Evolutionary conservation across 1,284 basidiomycete species (phyloP), one percentile per base, ranked within the genome.

Genomic region (Golubevia sp.): DNA sequence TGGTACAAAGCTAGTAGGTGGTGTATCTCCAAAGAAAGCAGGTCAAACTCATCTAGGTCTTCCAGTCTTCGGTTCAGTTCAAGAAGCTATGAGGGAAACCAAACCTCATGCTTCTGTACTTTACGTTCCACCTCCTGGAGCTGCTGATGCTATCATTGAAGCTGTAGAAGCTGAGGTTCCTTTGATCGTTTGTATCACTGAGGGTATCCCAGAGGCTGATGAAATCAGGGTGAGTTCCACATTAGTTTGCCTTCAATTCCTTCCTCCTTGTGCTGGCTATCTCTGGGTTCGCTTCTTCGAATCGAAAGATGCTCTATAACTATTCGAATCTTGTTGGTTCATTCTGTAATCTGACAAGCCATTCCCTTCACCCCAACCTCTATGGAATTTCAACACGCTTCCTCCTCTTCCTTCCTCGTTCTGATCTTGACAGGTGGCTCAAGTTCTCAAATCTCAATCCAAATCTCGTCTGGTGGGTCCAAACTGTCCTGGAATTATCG

Each of bases 401-500:
- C 30, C 30, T 34, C 11, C 30, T 34, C 20, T 52, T 13, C 56
- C 48, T 56, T 58, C 52, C n/a, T n/a, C n/a, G n/a, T n/a, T n/a
- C n/a, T n/a, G n/a, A n/a, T n/a, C n/a, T n/a, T 7, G n/a, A 23
- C 54, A 59, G 44, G 78, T 82, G 23, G 79, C 79, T 25, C 75
- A 79, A 49, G 79, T 74, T 27, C 67, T 82, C 23, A 69, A 75
- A 55, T 70, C 74, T 44, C 79, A 83, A 66, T 70, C 66, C 67
- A 80, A 79, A 59, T 75, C 76, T 34, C 68, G 80, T 24, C 64
- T 83, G 6, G 68, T 83, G 44, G 80, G 80, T 3, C 80, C 80
- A 62, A 83, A 83, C 71, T 83, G 80, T 70, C 80, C 80, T 25
- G 80, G 80, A 66, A 71, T 83, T 61, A 83, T 83, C 62, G 80